Evolutionary conservation across 108 stramenopile species (phyloP).

Genomic region (Cylindrotheca fusiformis): DNA sequence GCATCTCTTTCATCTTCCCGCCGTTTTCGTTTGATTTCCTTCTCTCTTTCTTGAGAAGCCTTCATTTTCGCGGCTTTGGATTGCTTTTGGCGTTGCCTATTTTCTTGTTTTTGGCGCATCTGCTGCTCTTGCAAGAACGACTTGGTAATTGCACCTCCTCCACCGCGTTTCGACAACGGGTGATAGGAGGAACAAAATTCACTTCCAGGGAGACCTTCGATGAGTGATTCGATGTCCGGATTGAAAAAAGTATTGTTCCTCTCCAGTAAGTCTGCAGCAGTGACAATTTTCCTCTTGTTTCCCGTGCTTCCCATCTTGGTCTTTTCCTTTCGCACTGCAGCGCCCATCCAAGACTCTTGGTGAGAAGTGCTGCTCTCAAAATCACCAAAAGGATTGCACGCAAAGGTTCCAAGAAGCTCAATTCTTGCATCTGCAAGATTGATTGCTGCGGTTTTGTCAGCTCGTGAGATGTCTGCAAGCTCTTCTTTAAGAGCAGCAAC

Average conservation of each 20-base stretch:
- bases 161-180: conserved; percentile 52
- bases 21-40: conserved; percentile 54
- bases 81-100: conserved; percentile 41
- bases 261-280: conserved; percentile 63
- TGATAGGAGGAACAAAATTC: conserved; percentile 65
- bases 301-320: conserved; percentile 84
- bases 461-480: conserved; percentile 31
- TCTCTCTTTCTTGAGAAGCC: conserved; percentile 36
- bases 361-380: conserved; percentile 34
- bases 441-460: conserved; percentile 40
- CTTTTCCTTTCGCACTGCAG: conserved; percentile 71
- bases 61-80: conserved; percentile 37
- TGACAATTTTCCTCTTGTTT: conserved; percentile 76
- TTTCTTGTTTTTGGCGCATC: conserved; percentile 30
- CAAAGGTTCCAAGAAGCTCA: conserved; percentile 51
- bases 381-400: conserved; percentile 66
- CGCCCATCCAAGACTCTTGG: conserved; percentile 60
- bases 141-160: conserved; percentile 31
- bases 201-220: conserved; percentile 82
- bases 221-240: conserved; percentile 59
- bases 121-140: conserved; percentile 65
- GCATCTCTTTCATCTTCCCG: conserved; percentile 60
- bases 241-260: conserved; percentile 79
- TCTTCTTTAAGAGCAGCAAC: conserved; percentile 38
- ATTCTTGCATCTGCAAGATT: conserved; percentile 62